Evolutionary conservation across 2,329 filamentous ascomycete species (phyloP).

Genomic region (Orbilia oligospora): DNA sequence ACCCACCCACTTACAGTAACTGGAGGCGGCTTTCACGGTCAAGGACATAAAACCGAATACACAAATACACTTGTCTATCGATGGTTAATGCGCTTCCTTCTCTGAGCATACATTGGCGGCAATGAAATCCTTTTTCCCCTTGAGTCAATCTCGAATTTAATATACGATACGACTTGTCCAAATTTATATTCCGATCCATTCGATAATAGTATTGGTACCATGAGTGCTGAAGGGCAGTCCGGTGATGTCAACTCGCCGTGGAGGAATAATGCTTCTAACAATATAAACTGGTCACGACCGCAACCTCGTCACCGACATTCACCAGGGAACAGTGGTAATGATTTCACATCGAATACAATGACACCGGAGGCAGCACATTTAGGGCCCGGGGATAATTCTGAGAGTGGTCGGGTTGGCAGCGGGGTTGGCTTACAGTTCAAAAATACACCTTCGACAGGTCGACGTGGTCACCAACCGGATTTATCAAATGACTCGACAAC

Average conservation of each 20-base stretch:
- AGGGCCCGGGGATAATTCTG: slow-evolving; percentile 23
- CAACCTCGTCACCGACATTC: slow-evolving; percentile 49
- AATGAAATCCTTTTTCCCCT: slow-evolving; percentile 24
- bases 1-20: not conserved
- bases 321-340: slow-evolving; percentile 30
- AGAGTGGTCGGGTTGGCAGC: slow-evolving; percentile 24
- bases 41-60: not conserved
- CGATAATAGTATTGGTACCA: slow-evolving; percentile 15
- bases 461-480: slow-evolving; percentile 56
- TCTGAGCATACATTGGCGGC: slow-evolving; percentile 8
- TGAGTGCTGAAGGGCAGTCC: slow-evolving; percentile 53
- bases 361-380: slow-evolving; percentile 38
- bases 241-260: slow-evolving; percentile 34
- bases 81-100: slow-evolving; percentile 14
- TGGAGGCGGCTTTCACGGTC: not conserved
- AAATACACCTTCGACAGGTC: slow-evolving; percentile 28
- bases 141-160: slow-evolving; percentile 4
- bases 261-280: slow-evolving; percentile 23
- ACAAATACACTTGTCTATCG: not conserved
- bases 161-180: not conserved
- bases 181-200: not conserved
- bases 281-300: slow-evolving; percentile 59
- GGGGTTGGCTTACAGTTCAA: slow-evolving; percentile 52
- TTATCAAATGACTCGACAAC: slow-evolving; percentile 53
- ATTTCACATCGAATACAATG: slow-evolving; percentile 15